phyloP scores from a whole-genome alignment of 2,329 filamentous ascomycete genomes.

The Colletotrichum navitas region DNA sequence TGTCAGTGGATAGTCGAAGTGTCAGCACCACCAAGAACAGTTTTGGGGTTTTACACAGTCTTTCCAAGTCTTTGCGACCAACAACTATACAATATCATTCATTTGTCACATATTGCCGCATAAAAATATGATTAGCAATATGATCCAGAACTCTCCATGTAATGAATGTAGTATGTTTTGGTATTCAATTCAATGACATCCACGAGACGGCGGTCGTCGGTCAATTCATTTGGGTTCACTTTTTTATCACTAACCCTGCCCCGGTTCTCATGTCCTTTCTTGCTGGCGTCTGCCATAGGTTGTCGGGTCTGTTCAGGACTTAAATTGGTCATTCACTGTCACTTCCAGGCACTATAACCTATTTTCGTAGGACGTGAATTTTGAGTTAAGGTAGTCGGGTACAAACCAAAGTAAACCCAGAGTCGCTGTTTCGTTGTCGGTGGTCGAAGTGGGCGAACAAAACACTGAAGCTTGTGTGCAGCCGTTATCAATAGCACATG shows the following conservation, averaged over 20 bases:
- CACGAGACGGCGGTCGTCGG: background rate
- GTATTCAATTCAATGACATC: background rate
- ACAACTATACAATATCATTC: too few species aligned
- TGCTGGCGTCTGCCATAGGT: background rate
- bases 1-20: background rate
- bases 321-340: background rate
- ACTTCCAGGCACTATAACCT: background rate
- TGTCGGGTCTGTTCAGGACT: background rate
- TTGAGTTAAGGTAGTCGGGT: background rate
- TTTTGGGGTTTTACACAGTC: too few species aligned
- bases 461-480: background rate
- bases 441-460: too few species aligned
- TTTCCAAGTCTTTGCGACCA: background rate
- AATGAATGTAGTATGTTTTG: background rate
- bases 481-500: background rate
- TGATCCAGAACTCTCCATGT: background rate
- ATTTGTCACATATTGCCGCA: background rate
- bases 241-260: background rate
- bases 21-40: too few species aligned
- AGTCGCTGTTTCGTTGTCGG: background rate
- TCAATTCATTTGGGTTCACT: background rate
- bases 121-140: background rate
- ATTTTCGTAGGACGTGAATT: background rate
- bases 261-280: background rate
- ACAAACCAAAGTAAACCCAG: too few species aligned